These are phyloP conservation scores for Dipodascopsis uninucleata DNA, from an alignment of 805 yeast genomes.

Conservation along the genomic window DNA sequence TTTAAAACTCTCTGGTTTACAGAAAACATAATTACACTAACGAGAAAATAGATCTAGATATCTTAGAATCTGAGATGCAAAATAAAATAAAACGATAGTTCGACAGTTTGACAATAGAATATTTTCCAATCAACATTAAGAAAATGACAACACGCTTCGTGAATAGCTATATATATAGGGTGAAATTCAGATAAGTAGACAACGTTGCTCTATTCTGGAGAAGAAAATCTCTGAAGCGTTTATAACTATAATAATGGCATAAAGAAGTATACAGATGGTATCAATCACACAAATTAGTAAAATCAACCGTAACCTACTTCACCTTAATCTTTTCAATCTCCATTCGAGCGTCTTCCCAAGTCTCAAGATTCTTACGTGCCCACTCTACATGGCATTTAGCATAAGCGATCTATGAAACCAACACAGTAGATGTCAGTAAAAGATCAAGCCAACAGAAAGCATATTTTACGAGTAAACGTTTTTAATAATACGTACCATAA, in stretches of 20 bases:
- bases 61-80: too few species aligned
- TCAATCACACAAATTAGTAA: not conserved
- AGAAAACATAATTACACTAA: too few species aligned
- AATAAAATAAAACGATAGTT: too few species aligned
- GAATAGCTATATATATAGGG: not conserved
- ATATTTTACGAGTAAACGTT: conserved; percentile 9
- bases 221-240: not conserved
- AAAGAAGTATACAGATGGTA: not conserved
- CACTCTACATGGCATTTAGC: conserved; percentile 56
- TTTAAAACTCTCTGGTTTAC: too few species aligned
- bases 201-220: not conserved
- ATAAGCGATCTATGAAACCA: conserved; percentile 39
- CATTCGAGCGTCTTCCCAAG: conserved; percentile 59
- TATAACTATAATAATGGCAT: not conserved
- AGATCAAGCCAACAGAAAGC: not conserved
- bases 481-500: conserved; percentile 36
- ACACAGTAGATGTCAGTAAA: not conserved
- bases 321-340: conserved; percentile 28
- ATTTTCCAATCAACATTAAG: too few species aligned
- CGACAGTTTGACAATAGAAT: too few species aligned
- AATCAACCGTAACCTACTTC: conserved; percentile 5
- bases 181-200: not conserved
- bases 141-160: too few species aligned
- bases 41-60: too few species aligned
- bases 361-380: conserved; percentile 64